Conservation (phyloP, 306 rosid genomes). For the Alnus rubra region DNA sequence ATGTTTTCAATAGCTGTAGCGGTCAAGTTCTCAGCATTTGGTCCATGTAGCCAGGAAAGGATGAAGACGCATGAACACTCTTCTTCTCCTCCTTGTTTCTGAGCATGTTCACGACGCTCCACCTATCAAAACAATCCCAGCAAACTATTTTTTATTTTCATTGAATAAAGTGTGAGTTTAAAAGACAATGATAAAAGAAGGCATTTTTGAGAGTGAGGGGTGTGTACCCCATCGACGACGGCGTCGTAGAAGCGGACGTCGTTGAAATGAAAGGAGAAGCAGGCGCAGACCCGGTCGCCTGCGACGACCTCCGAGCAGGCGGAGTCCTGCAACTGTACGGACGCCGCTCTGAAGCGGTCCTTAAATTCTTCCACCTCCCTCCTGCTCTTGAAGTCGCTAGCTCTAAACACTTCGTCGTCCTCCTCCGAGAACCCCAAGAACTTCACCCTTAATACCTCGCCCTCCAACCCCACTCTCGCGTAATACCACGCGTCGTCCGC, state of each 20-base stretch:
- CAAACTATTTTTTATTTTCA: not conserved
- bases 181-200: not conserved
- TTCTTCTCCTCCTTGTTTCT: conserved; percentile 45
- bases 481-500: conserved; percentile 50
- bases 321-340: conserved; percentile 47
- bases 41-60: conserved; percentile 70
- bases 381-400: conserved; percentile 13
- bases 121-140: conserved; percentile 51
- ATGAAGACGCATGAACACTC: conserved; percentile 54
- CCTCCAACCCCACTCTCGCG: conserved; percentile 18
- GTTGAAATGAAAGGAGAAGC: conserved; percentile 16
- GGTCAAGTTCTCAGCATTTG: conserved; percentile 37
- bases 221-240: conserved; percentile 32
- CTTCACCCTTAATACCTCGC: conserved; percentile 31
- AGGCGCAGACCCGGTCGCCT: conserved; percentile 39
- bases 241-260: conserved; percentile 56
- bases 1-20: conserved; percentile 36
- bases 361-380: conserved; percentile 29
- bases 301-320: conserved; percentile 29
- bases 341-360: conserved; percentile 36
- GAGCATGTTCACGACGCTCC: conserved; percentile 39
- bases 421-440: conserved; percentile 25
- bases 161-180: too few relatives aligned
- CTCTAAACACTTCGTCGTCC: conserved; percentile 13
- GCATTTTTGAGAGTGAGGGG: too few relatives aligned